Evolutionary conservation across 1,284 basidiomycete species (phyloP).

Genomic region (Volvariella surrecta): DNA sequence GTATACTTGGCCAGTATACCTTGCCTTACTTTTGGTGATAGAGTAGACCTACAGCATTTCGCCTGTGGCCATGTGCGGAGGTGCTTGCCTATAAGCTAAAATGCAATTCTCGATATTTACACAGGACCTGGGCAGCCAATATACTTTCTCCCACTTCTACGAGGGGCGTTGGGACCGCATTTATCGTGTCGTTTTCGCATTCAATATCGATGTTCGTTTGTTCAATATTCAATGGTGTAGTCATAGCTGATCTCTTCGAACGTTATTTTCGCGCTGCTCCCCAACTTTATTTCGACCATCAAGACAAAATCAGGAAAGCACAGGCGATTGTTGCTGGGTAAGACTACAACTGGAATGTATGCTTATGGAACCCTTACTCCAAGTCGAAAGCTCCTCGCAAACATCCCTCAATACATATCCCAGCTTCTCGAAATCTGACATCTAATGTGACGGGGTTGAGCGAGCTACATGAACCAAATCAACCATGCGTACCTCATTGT

Average conservation of each 20-base stretch:
- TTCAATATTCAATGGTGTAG: not conserved
- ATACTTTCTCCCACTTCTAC: conserved; percentile 48
- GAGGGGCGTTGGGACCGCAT: conserved; percentile 48
- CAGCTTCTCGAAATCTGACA: conserved; percentile 1
- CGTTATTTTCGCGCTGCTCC: conserved; percentile 48
- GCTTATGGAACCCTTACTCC: not conserved
- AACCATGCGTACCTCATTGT: conserved; percentile 3
- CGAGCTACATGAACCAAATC: not conserved
- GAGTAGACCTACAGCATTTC: conserved; percentile 47
- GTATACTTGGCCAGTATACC: conserved; percentile 44
- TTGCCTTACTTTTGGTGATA: conserved; percentile 46
- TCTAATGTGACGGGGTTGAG: not conserved
- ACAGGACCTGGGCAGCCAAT: conserved; percentile 51
- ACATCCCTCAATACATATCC: not conserved
- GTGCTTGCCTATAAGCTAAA: conserved; percentile 2
- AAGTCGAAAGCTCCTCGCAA: not conserved
- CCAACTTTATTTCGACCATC: conserved; percentile 48
- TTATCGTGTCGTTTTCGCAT: conserved; percentile 49
- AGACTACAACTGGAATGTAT: conserved; percentile 8
- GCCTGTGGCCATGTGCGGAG: conserved; percentile 48
- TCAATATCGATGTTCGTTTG: conserved; percentile 41
- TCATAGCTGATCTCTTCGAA: conserved; percentile 3
- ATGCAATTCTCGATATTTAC: conserved; percentile 1
- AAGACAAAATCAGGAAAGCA: conserved; percentile 39
- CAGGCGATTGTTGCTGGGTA: conserved; percentile 45